Percentiles rank a stretch among this genome's conserved stretches.
Conservation (phyloP, 2,329 filamentous ascomycete genomes). For the Purpureocillium takamizusanense region DNA sequence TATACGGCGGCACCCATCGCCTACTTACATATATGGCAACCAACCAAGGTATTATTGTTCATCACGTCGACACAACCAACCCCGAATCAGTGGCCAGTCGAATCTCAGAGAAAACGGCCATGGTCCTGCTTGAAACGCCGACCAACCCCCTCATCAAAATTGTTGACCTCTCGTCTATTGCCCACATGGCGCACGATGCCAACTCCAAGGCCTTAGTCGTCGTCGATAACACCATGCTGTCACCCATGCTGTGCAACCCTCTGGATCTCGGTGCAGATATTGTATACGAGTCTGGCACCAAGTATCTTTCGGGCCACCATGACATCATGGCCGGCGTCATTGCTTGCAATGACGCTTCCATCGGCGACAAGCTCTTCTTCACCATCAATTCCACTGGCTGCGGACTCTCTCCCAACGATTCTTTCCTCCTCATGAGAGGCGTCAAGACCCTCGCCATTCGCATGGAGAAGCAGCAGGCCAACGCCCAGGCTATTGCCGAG, state of each 20-base stretch:
- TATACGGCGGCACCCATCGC: conserved; percentile 92
- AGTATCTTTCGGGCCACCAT: conserved; percentile 95
- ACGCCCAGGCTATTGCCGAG: conserved; percentile 81
- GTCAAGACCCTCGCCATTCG: conserved; percentile 95
- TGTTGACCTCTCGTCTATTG: conserved; percentile 79
- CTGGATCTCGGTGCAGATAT: conserved; percentile 92
- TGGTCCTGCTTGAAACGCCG: conserved; percentile 93
- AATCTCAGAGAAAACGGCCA: conserved; percentile 73
- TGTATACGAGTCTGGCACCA: conserved; percentile 95
- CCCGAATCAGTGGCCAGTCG: conserved; percentile 60
- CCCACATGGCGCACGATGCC: conserved; percentile 63
- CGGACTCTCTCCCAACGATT: conserved; percentile 89
- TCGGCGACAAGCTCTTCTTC: conserved; percentile 90
- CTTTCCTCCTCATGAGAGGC: conserved; percentile 88
- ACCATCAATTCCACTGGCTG: conserved; percentile 96
- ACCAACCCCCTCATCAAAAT: conserved; percentile 99
- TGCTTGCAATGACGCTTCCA: conserved; percentile 70
- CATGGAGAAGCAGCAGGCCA: conserved; percentile 97
- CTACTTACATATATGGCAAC: conserved; percentile 85
- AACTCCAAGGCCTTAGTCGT: conserved; percentile 76
- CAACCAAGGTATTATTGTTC: conserved; percentile 85
- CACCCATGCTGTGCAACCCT: conserved; percentile 86
- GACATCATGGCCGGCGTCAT: conserved; percentile 98
- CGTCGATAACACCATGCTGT: conserved; percentile 99
- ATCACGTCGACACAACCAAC: conserved; percentile 90